A percentile compares a stretch with the other conserved stretches of the same genome.
Conservation (phyloP, 106 monocot species). For the Agapanthus africanus region DNA sequence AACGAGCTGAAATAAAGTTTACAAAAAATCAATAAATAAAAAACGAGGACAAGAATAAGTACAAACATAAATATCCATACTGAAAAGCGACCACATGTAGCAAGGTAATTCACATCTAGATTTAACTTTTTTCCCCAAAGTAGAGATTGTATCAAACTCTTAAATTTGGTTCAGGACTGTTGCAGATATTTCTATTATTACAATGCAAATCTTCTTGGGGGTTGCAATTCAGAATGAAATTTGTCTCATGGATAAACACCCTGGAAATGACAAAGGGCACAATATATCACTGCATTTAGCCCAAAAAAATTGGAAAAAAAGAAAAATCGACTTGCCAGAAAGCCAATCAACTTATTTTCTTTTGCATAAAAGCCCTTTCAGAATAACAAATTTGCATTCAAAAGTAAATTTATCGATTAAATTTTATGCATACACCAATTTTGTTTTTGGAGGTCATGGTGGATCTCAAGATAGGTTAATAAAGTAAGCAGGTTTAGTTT, state of each 20-base stretch:
- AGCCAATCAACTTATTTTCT: too few relatives aligned
- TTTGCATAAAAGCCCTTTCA: too few relatives aligned
- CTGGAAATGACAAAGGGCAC: too few relatives aligned
- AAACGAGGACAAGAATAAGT: background rate
- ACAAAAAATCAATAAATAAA: background rate
- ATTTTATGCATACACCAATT: background rate
- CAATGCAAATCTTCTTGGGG: too few relatives aligned
- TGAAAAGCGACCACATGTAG: background rate
- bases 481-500: background rate
- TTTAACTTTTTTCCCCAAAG: background rate
- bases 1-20: constrained; percentile 18
- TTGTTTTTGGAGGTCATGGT: background rate
- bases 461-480: background rate
- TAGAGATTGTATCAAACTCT: background rate
- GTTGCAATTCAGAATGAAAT: too few relatives aligned
- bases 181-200: background rate
- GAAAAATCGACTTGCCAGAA: too few relatives aligned
- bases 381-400: background rate
- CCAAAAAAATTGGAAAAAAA: too few relatives aligned
- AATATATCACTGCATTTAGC: too few relatives aligned
- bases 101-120: background rate
- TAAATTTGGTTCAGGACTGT: background rate
- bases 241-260: too few relatives aligned
- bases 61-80: background rate
- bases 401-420: background rate